Base-by-base conservation (phyloP, 176 grass and related monocot species). In the Zizania latifolia region DNA sequence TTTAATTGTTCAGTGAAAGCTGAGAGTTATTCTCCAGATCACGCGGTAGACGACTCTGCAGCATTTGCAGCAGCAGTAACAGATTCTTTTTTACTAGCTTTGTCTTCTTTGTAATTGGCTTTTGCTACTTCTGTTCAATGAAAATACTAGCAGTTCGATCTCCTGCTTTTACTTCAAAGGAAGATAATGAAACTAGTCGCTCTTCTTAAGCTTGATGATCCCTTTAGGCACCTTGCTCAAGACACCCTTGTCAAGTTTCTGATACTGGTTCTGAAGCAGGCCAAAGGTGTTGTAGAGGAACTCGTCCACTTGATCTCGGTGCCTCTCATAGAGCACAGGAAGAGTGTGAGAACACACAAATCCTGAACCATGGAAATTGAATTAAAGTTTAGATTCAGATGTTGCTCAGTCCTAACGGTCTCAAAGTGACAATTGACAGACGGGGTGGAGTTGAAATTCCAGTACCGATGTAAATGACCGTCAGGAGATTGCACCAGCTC, bases 401-500 rank as follows among this genome's bases (percentile, higher is more conserved):
- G 1, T 21, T 51, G 5, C 19, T 23, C 33, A 23, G 14, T 23
- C 33, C 7, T 37, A 9, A 31, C 7, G 21, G 43, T n/a, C 6
- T 9, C 17, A 8, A 3, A 64, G 60, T 63, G 32, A 10, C 33
- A 64, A 31, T 13, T 44, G 55, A n/a, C 16, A 60, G 43, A 0
- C 19, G 45, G 37, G 15, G 45, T 60, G 35, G 9, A 8, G n/a
- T 50, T 4, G 32, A 15, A 23, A 50, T 72, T 65, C 34, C 32
- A 8, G 81, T 74, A 98, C 94, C 94, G 34, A 92, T 85, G 78
- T 98, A 98, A 30, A 94, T 58, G 46, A 98, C 86, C 10, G 91
- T 94, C 11, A 98, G 71, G 40, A 98, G 80, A 82, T 84, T 98
- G 80, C 82, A 98, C 83, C 84, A 98, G 70, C 88, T 98, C 27